Conservation (phyloP, 257 asterid species). For the Capsicum pubescens region DNA sequence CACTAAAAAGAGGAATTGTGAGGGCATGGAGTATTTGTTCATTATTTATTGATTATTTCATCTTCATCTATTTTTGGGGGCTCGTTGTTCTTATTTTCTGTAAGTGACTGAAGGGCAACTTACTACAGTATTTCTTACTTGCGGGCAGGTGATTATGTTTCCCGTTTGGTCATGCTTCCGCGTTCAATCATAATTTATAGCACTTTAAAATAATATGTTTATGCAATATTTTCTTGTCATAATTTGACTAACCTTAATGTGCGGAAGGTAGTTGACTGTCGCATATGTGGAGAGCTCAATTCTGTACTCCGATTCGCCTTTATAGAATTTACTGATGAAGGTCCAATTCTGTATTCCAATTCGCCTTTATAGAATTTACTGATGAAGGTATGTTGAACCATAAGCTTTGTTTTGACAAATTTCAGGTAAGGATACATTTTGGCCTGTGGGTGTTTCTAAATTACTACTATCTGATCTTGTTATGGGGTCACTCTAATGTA, state of each 20-base stretch:
- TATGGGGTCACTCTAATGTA: neutral
- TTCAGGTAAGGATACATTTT: no score
- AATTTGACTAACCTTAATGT: neutral
- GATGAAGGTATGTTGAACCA: conserved; percentile 20
- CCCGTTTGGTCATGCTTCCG: neutral
- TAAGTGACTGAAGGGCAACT: conserved; percentile 41
- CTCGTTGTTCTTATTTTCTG: neutral
- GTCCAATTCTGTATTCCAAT: no score
- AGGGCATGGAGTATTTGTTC: no score
- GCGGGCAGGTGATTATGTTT: conserved; percentile 57
- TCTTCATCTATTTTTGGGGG: neutral
- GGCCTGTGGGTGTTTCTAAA: conserved; percentile 29
- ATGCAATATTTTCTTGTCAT: neutral
- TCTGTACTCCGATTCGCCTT: conserved; percentile 74
- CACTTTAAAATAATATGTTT: no score
- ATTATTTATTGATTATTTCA: neutral
- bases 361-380: no score
- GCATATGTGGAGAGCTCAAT: conserved; percentile 71
- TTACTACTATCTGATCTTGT: conserved; percentile 33
- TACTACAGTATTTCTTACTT: conserved; percentile 57
- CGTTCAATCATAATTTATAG: no score
- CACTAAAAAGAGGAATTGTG: no score
- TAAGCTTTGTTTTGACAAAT: neutral
- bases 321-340: conserved; percentile 49
- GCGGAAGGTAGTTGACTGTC: conserved; percentile 64